phyloP scores from a whole-genome alignment of 768 basidiomycete genomes.

The Lentinus tigrinus region DNA sequence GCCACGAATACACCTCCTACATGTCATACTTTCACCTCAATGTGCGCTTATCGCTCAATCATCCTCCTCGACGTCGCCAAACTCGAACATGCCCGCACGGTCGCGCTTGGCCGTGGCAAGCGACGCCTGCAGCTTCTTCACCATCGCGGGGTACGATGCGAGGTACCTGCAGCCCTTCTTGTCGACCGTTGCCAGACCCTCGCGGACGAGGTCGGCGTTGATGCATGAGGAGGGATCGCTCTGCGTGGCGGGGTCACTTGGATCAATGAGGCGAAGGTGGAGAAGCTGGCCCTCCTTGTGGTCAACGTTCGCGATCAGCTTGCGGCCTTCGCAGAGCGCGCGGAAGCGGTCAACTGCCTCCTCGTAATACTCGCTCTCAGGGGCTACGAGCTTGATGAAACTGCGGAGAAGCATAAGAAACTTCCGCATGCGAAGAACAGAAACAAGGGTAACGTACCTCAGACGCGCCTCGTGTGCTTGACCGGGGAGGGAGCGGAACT shows the following conservation, averaged over 20 bases:
- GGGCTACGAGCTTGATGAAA: constrained; percentile 80
- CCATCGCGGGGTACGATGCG: constrained; percentile 63
- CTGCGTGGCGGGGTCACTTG: constrained; percentile 64
- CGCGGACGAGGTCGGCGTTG: constrained; percentile 86
- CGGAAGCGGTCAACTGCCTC: constrained; percentile 90
- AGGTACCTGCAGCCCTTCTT: constrained; percentile 75
- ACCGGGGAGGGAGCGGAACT: constrained; percentile 86
- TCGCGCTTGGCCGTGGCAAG: constrained; percentile 67
- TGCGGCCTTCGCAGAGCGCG: constrained; percentile 84
- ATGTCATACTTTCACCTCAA: not conserved
- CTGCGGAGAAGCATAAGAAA: constrained; percentile 36
- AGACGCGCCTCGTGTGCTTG: constrained; percentile 95
- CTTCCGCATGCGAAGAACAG: not conserved
- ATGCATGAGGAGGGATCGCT: constrained; percentile 74
- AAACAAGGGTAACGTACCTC: constrained; percentile 46
- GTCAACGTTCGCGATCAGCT: constrained; percentile 95
- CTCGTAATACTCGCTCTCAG: constrained; percentile 81
- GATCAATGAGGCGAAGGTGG: constrained; percentile 92
- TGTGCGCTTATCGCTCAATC: too few species aligned
- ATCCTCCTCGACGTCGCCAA: constrained; percentile 88
- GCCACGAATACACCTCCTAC: not conserved
- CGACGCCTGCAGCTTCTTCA: constrained; percentile 63
- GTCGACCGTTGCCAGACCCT: constrained; percentile 83
- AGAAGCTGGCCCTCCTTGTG: constrained; percentile 73
- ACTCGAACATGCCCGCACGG: constrained; percentile 84